phyloP scores from a whole-genome alignment of 192 early-diverging fungal genomes.

The Phlyctochytrium arcticum region DNA sequence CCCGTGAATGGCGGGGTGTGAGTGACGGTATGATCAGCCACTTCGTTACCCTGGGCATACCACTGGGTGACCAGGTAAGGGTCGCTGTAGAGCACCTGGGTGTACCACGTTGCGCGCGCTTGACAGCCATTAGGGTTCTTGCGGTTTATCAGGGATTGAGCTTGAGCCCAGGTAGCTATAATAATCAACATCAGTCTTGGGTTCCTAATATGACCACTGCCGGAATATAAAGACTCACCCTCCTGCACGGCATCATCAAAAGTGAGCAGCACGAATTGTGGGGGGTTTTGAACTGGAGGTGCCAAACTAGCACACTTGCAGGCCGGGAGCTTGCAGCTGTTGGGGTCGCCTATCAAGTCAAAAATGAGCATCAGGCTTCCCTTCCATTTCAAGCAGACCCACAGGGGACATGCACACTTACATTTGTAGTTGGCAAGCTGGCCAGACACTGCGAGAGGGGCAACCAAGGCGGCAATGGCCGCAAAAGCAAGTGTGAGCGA shows the following conservation, averaged over 20 bases:
- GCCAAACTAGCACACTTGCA: constrained; percentile 24
- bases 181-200: background rate
- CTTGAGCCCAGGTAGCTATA: constrained; percentile 9
- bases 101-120: constrained; percentile 55
- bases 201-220: background rate
- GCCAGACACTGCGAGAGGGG: background rate
- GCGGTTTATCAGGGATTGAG: constrained; percentile 18
- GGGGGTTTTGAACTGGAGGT: constrained; percentile 29
- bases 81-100: constrained; percentile 49
- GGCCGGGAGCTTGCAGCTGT: constrained; percentile 23
- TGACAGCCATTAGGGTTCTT: constrained; percentile 59
- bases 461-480: background rate
- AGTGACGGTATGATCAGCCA: constrained; percentile 33
- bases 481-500: too few species aligned
- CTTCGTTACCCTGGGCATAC: constrained; percentile 38
- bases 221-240: background rate
- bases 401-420: background rate
- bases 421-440: background rate
- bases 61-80: constrained; percentile 25
- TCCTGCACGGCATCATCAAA: constrained; percentile 25
- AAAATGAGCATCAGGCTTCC: background rate
- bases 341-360: constrained; percentile 16
- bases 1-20: constrained; percentile 21
- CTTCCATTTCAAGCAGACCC: background rate
- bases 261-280: constrained; percentile 32